Base-by-base conservation (phyloP, 23 red algal genomes). In the Agarophyton chilense region DNA sequence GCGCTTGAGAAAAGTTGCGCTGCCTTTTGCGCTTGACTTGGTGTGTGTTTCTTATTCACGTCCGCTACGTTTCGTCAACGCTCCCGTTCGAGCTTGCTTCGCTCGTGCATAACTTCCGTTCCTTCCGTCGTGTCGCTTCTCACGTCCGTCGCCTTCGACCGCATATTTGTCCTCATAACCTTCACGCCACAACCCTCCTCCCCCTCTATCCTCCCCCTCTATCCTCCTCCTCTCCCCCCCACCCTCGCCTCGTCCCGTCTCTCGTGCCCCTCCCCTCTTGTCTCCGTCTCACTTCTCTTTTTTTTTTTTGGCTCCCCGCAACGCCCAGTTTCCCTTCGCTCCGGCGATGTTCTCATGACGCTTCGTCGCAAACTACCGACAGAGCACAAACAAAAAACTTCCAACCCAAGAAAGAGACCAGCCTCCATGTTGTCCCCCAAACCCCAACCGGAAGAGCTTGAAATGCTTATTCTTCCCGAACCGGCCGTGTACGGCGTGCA, bases 291-390 rank as follows among this genome's bases (percentile, higher is more conserved):
- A 13, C 50, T 53, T 18, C 50, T 13, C 50, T 53, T 53, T 18
- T 18, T 18, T 18, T 18, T 53, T 31, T 31, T 31, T 31, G 56
- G 19, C 56, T 8, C 56, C 28, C 56, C 19, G 19, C 19, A 8
- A 61, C 56, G 5, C 5, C 19, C 19, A 61, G 5, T 31, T 17
- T n/a, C 32, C 4, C 64, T 66, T 49, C 68, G 68, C 68, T 74
- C 43, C 68, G 68, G 68, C 68, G 68, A 74, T 74, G 68, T 74
- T 74, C 68, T 74, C 68, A 74, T 74, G 68, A 74, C 40, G 68
- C 68, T 74, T 74, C 68, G 68, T 74, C 68, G 68, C 68, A 38
- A 74, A 43, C 24, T 39, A 26, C 68, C 68, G 68, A 74, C 68
- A 46, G 43, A 74, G 68, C 68, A 74, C 29, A 18, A 74, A 74